phyloP scores from a whole-genome alignment of 495 filamentous ascomycete species.

The Thozetella sp. region DNA sequence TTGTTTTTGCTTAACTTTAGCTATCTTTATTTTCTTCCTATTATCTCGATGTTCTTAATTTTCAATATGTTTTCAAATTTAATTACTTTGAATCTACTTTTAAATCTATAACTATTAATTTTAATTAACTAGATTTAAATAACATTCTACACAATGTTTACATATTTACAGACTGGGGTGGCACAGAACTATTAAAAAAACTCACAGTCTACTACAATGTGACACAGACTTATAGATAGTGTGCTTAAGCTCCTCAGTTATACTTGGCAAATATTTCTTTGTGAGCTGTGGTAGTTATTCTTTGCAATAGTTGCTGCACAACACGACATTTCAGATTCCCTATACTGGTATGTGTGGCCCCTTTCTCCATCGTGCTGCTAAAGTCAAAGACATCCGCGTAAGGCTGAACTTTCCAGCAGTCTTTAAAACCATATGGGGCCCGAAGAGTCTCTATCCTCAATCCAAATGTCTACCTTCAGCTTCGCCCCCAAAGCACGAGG shows the following conservation, averaged over 20 bases:
- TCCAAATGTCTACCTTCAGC: conserved; percentile 5
- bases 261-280: not conserved
- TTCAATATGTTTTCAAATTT: no score
- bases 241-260: not conserved
- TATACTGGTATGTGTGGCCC: conserved; percentile 2
- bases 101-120: no score
- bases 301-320: conserved; percentile 3
- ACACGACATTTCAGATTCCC: conserved; percentile 4
- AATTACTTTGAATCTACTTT: no score
- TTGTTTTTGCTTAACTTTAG: no score
- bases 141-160: no score
- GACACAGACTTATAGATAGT: not conserved
- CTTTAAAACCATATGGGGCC: conserved; percentile 5
- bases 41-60: no score
- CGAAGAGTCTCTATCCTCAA: conserved; percentile 1
- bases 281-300: not conserved
- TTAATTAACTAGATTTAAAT: no score
- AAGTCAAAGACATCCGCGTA: not conserved
- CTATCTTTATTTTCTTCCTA: no score
- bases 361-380: not conserved
- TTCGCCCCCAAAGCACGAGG: not conserved
- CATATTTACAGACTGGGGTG: no score
- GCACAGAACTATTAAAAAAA: no score
- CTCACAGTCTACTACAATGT: no score
- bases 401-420: conserved; percentile 2